Evolutionary conservation across 306 rosid species (phyloP), one percentile per base, ranked within the genome.

Genomic region (Chamaecrista fasciculata): DNA sequence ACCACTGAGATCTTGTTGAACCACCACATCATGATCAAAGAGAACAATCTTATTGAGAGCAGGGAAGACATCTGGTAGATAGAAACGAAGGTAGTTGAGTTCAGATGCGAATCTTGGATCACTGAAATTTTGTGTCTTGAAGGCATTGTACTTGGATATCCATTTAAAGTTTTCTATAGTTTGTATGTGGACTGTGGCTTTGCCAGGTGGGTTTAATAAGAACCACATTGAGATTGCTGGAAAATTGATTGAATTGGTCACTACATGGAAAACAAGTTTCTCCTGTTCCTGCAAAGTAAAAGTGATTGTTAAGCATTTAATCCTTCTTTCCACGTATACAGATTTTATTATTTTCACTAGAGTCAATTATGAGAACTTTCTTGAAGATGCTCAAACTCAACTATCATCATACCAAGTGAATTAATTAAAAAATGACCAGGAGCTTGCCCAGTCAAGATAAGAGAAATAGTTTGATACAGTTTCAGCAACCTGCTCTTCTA

Each of bases 211-310:
- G 77, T 94, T 90, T 72, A 82, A 67, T 76, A 84, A 74, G 81
- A 94, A 94, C 99, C 99, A 91, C 99, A 85, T 89, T 16, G 93
- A 87, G 81, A 95, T 81, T 68, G 93, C 92, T 37, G 99, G 99
- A 52, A 89, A 78, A 78, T 91, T 87, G 69, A 89, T 89, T 23
- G 96, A 82, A 87, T 91, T 82, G 48, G 97, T 86, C 82, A 95
- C 91, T 75, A 95, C 75, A 74, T 95, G 99, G 70, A 95, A 87
- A 82, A 95, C 95, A 66, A 95, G 69, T 72, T 81, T 91, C 80
- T 83, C 87, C 12, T 84, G 89, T 50, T 87, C 85, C 99, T 95
- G 91, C 83, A 84, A 36, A 64, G 69, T 51, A 76, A 50, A 67
- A 62, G 64, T 25, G 62, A 33, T 46, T 14, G 70, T 70, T 72